Base-by-base conservation (phyloP, 2,329 filamentous ascomycete species). In the Coleophoma cylindrospora region DNA sequence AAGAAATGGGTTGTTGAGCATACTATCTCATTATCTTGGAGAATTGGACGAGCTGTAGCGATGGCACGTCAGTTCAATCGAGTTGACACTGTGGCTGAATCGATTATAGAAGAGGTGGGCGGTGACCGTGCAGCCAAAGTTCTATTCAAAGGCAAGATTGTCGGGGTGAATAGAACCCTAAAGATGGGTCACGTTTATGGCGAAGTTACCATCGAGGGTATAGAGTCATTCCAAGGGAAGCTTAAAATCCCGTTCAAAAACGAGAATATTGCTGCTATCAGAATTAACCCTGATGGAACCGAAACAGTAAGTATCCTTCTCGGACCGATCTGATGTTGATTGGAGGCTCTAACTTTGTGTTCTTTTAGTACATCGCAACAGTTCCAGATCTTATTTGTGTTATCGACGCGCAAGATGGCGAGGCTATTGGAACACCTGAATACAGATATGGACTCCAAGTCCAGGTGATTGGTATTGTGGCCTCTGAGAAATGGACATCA, bases 231-330 rank as follows among this genome's bases (percentile, higher is more conserved):
- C 11, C 15, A 49, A 19, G 64, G 40, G 65, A 69, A 8, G 63
- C 66, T 86, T 61, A 83, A 79, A 61, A 83, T 87, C 46, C 83
- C 83, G 0, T 87, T 87, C 70, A 86, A 86, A 67, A 87, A 87
- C 63, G 84, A 88, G 61, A 87, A 87, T 57, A 84, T 87, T 40
- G 77, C 77, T n/a, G 83, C 78, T 45, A 50, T 22, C 19, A 43
- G 15, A n/a, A 50, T 53, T 32, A 45, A 47, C 3, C 36, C 15
- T 38, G 51, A 53, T 36, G 54, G 50, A 3, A 55, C 17, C 33
- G 53, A 53, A 36, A 54, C 48, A 14, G 50, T 57, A 34, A 47
- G 49, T 49, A 34, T 43, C n/a, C n/a, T n/a, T n/a, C n/a, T n/a
- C n/a, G n/a, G n/a, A n/a, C n/a, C n/a, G n/a, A n/a, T n/a, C n/a